Evolutionary conservation across 495 filamentous ascomycete species (phyloP).

Genomic region (Trypethelium eluteriae): DNA sequence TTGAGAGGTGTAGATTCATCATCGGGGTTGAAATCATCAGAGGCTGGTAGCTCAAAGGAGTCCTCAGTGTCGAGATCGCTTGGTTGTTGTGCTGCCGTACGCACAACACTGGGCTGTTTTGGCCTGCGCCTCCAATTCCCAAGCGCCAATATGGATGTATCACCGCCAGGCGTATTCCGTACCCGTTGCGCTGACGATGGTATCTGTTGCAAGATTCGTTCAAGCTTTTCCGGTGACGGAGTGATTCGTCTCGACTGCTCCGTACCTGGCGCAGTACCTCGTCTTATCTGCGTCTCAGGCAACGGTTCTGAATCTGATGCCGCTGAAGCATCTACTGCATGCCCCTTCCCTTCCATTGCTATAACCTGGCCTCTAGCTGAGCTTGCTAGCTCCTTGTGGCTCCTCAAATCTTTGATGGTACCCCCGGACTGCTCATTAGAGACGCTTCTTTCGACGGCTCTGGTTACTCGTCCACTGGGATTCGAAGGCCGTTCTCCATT

Average conservation of each 20-base stretch:
- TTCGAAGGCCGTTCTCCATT: neutral
- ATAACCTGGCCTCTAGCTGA: neutral
- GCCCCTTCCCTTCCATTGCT: neutral
- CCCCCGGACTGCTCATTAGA: neutral
- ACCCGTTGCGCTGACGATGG: constrained; percentile 16
- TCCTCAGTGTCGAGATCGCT: constrained; percentile 36
- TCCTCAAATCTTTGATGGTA: neutral
- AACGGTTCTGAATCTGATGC: neutral
- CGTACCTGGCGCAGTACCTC: neutral
- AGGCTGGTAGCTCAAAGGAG: neutral
- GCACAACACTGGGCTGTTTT: constrained; percentile 60
- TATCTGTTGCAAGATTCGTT: constrained; percentile 3
- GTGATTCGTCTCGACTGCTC: neutral
- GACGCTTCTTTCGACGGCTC: neutral
- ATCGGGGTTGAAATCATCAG: constrained; percentile 50
- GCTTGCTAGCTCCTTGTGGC: neutral
- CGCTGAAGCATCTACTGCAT: neutral
- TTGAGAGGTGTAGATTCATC: constrained; percentile 61
- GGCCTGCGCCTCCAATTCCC: constrained; percentile 57
- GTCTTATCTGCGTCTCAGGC: neutral
- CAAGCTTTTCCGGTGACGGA: neutral
- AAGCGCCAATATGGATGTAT: constrained; percentile 45
- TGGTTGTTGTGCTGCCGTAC: constrained; percentile 46
- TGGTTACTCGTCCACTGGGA: neutral
- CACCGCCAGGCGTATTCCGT: constrained; percentile 43